A percentile compares a stretch with the other conserved stretches of the same genome.
Conservation (phyloP, 2,329 filamentous ascomycete genomes). For the Eutypella sp. region DNA sequence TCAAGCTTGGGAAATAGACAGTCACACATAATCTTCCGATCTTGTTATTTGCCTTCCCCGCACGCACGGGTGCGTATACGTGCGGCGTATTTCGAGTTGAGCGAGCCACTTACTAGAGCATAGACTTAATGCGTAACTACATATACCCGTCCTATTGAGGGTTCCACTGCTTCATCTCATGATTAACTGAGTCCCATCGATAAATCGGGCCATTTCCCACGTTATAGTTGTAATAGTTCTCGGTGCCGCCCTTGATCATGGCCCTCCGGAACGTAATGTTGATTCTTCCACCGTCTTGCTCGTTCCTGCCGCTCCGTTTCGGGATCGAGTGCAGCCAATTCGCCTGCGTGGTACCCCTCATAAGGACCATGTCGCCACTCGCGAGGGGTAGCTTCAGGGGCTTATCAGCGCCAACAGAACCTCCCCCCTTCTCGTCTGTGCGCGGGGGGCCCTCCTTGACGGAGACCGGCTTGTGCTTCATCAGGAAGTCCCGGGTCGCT, state of each 20-base stretch:
- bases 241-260: constrained; percentile 65
- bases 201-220: constrained; percentile 66
- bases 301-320: constrained; percentile 62
- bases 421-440: constrained; percentile 7
- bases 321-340: constrained; percentile 77
- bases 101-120: neutral
- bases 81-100: constrained; percentile 4
- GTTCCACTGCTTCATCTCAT: constrained; percentile 44
- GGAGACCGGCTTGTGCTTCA: constrained; percentile 69
- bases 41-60: no score
- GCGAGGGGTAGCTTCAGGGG: constrained; percentile 49
- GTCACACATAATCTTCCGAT: no score
- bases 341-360: constrained; percentile 69
- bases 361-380: constrained; percentile 74
- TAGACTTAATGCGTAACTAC: no score
- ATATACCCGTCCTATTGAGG: constrained; percentile 13
- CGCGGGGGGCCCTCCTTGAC: constrained; percentile 19
- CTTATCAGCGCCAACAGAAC: constrained; percentile 19
- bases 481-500: constrained; percentile 66
- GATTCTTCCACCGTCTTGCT: constrained; percentile 58
- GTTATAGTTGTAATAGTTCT: constrained; percentile 84
- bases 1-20: constrained; percentile 68
- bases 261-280: constrained; percentile 77
- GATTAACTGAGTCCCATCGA: constrained; percentile 55
- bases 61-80: neutral